Base-by-base conservation (phyloP, 1,284 basidiomycete genomes). In the Schizopora paradoxa region DNA sequence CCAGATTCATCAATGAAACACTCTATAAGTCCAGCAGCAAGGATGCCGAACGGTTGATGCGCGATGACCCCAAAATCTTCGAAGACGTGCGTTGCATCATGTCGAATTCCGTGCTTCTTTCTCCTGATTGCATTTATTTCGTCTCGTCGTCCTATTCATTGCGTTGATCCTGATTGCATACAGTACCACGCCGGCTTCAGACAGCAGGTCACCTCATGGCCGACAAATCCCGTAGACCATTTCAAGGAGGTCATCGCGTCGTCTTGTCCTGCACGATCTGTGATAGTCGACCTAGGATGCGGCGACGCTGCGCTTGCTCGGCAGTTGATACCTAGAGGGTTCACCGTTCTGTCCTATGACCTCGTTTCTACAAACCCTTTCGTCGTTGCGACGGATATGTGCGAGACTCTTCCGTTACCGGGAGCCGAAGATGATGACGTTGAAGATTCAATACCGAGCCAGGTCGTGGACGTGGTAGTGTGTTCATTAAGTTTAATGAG, bases 401-500 rank as follows among this genome's bases (percentile, higher is more conserved):
- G 85, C 56, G 66, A 69, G 45, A 77, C 66, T 51, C 69, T 89
- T 33, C 91, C 91, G 6, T 63, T 94, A 4, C 90, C 91, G 4
- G 91, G 91, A n/a, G 80, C 80, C 6, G 82, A 86, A 51, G 73
- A 67, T n/a, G 56, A 53, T 18, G 66, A 66, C 6, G 60, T 66
- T 26, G 70, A n/a, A n/a, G n/a, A n/a, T n/a, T n/a, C n/a, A n/a
- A n/a, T n/a, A n/a, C n/a, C n/a, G n/a, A 82, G 75, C n/a, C 78
- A 89, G 52, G 65, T 96, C 4, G 90, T 90, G 2, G 95, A 99
- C 60, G 84, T 90, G 4, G 92, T 83, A 1, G 85, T 99, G 22
- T 99, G 93, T 62, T 91, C 93, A 33, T 72, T 99, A 50, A 95
- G 91, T 58, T 70, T 99, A 51, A 99, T 99, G 96, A 90, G 91